A percentile compares a stretch with the other conserved stretches of the same genome.
Conservation (phyloP, 1,284 basidiomycete genomes). For the Ceratobasidium sp. region DNA sequence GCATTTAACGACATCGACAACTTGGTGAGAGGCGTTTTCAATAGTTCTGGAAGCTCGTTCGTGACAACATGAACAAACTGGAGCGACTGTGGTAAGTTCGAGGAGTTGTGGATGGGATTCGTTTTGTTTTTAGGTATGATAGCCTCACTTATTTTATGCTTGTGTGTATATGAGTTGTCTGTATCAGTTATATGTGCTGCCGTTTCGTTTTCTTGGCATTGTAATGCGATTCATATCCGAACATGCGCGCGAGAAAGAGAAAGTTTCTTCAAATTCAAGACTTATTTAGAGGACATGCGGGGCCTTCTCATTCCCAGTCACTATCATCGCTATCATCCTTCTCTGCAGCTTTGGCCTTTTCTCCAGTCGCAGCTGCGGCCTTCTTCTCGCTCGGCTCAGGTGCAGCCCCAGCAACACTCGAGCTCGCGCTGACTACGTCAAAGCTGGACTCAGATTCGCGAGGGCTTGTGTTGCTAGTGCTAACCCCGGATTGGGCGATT, state of each 20-base stretch:
- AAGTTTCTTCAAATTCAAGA: neutral
- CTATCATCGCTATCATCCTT: slow-evolving; percentile 40
- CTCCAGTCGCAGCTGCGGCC: neutral
- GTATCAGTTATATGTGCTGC: slow-evolving; percentile 2
- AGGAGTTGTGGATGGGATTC: neutral
- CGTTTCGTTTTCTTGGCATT: neutral
- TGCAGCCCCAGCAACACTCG: slow-evolving; percentile 21
- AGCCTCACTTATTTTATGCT: neutral
- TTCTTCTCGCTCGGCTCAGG: slow-evolving; percentile 19
- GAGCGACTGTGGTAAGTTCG: neutral
- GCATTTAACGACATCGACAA: slow-evolving; percentile 51
- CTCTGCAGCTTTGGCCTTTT: slow-evolving; percentile 19
- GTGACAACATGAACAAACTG: neutral
- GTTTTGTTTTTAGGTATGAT: neutral
- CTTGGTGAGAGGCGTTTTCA: slow-evolving; percentile 47
- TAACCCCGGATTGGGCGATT: slow-evolving; percentile 28
- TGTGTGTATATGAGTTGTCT: neutral
- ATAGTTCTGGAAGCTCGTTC: neutral
- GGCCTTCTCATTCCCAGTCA: slow-evolving; percentile 27
- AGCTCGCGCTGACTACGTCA: slow-evolving; percentile 41
- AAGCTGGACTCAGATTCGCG: slow-evolving; percentile 45
- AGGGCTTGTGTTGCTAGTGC: slow-evolving; percentile 43
- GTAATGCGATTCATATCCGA: neutral
- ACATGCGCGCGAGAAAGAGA: neutral
- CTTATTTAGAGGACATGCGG: neutral